These are phyloP conservation scores for Strigomonas culicis DNA, from an alignment of 208 protist species.

Conservation along the genomic window DNA sequence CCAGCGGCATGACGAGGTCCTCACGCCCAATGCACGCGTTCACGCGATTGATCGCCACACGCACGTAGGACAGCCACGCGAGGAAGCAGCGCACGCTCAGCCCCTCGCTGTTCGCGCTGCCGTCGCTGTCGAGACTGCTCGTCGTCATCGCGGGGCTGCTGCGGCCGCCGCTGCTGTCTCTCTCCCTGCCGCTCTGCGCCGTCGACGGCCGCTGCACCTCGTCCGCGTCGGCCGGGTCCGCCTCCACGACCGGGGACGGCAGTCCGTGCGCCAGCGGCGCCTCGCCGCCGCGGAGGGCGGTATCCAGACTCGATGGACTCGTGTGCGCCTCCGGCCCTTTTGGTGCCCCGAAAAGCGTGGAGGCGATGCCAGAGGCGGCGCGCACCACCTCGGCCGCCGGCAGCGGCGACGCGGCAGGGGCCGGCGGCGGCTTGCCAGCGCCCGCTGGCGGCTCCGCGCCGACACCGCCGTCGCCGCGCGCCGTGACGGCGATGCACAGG, in stretches of 20 bases:
- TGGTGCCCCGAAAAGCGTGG: not conserved
- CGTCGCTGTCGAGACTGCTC: too few species aligned
- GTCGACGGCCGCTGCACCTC: not conserved
- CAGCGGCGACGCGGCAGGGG: not conserved
- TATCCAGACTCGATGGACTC: not conserved
- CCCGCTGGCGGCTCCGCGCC: not conserved
- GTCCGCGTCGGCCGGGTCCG: not conserved
- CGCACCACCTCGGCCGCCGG: too few species aligned
- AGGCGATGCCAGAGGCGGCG: not conserved
- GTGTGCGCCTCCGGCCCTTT: too few species aligned
- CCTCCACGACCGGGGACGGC: not conserved
- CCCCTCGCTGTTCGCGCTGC: not conserved
- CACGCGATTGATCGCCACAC: too few species aligned
- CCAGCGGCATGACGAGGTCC: not conserved
- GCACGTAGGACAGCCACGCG: not conserved
- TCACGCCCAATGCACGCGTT: not conserved
- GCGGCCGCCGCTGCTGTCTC: not conserved
- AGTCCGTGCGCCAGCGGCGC: not conserved
- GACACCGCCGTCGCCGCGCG: not conserved
- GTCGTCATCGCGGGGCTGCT: not conserved
- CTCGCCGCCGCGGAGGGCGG: too few species aligned
- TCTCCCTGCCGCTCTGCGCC: not conserved
- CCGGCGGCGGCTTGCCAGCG: too few species aligned
- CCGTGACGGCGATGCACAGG: not conserved
- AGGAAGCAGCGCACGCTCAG: too few species aligned